These are phyloP conservation scores for Epichloe glyceriae DNA, from an alignment of 2,329 filamentous ascomycete species.

Conservation along the genomic window DNA sequence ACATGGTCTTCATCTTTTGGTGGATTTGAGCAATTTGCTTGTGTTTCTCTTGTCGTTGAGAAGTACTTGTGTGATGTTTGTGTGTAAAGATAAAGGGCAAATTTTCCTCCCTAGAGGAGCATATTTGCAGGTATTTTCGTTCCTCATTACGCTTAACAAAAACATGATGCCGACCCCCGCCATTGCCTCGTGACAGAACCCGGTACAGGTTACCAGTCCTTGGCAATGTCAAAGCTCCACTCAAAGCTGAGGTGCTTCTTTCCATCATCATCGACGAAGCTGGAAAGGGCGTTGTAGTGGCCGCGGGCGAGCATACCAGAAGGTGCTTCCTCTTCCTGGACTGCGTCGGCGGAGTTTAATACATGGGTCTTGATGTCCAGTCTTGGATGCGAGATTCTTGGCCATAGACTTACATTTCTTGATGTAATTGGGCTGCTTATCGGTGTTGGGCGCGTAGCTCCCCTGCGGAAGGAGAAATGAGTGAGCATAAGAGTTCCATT, in stretches of 20 bases:
- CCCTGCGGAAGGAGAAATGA: conserved; percentile 32
- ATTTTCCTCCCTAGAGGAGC: neutral
- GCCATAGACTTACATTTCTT: conserved; percentile 65
- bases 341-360: conserved; percentile 29
- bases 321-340: conserved; percentile 84
- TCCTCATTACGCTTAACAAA: conserved; percentile 10
- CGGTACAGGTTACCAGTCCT: conserved; percentile 61
- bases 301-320: conserved; percentile 82
- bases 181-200: neutral
- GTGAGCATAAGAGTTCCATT: neutral
- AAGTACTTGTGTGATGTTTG: neutral
- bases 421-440: conserved; percentile 69
- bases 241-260: conserved; percentile 83
- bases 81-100: neutral
- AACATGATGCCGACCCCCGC: neutral
- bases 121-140: conserved; percentile 10
- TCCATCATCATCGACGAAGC: conserved; percentile 92
- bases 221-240: conserved; percentile 93
- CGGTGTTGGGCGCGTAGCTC: conserved; percentile 86
- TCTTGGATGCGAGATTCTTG: neutral
- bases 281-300: conserved; percentile 78
- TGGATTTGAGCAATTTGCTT: neutral
- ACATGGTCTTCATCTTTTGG: neutral
- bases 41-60: neutral
- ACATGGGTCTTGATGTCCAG: neutral